Percentiles rank a stretch among this genome's conserved stretches.
These are phyloP conservation scores for Solanum pinnatisectum DNA, from an alignment of 257 asterid species.

Conservation along the genomic window DNA sequence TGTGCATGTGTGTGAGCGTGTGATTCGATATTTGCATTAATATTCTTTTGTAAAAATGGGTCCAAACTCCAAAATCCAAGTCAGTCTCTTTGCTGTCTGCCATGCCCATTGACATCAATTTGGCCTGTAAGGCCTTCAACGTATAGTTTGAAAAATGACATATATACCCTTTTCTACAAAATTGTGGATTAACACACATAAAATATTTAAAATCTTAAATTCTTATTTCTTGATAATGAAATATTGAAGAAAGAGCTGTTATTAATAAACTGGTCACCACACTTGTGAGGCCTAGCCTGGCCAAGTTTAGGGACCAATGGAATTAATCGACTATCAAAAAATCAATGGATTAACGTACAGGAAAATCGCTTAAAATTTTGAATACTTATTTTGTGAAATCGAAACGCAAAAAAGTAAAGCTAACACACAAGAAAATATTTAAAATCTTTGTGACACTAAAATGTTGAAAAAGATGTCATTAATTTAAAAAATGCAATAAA, in stretches of 20 bases:
- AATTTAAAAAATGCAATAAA: too few species aligned
- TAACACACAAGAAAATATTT: too few species aligned
- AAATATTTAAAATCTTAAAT: background rate
- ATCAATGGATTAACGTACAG: fast-evolving
- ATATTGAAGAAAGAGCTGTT: background rate
- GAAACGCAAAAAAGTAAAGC: too few species aligned
- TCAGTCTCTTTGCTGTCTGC: background rate
- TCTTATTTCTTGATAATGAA: background rate
- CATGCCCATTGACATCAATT: background rate
- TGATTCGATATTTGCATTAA: background rate
- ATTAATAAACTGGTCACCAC: background rate
- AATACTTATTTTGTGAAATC: background rate
- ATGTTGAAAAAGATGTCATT: background rate
- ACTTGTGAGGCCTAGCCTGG: background rate
- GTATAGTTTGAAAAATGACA: background rate
- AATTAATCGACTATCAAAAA: too few species aligned
- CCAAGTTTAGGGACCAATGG: background rate
- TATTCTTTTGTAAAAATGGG: background rate
- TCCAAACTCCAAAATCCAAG: constrained; percentile 3
- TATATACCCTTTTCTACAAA: background rate
- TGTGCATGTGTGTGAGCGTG: background rate
- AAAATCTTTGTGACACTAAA: background rate
- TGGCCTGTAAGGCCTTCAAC: background rate
- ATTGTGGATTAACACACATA: too few species aligned
- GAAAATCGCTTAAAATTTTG: too few species aligned